Evolutionary conservation across 768 basidiomycete genomes (phyloP).

Genomic region (Xerocomellus amylosporus): DNA sequence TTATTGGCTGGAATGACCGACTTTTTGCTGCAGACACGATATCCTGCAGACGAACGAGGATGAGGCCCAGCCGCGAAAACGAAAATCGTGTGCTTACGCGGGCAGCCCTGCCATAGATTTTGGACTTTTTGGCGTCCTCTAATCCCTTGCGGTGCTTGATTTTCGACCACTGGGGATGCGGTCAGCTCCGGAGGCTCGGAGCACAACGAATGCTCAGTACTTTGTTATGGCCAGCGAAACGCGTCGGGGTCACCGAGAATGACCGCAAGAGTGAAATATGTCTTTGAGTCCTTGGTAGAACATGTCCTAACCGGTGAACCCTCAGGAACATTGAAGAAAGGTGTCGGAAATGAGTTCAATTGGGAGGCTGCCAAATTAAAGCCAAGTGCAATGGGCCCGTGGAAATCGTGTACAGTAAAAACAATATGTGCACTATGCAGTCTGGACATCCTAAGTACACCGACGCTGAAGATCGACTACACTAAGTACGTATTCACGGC

Average conservation of each 20-base stretch:
- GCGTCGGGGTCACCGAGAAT: slow-evolving; percentile 25
- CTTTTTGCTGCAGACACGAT: slow-evolving; percentile 59
- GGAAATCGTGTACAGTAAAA: neutral
- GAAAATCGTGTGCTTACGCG: slow-evolving; percentile 40
- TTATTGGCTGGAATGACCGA: slow-evolving; percentile 29
- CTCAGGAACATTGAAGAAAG: slow-evolving; percentile 10
- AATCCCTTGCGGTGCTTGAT: slow-evolving; percentile 68
- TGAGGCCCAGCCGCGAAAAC: neutral
- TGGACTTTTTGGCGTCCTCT: slow-evolving; percentile 60
- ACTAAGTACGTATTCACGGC: neutral
- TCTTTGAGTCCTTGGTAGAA: slow-evolving; percentile 1
- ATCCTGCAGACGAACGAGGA: slow-evolving; percentile 41
- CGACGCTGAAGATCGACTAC: neutral
- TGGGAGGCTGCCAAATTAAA: neutral
- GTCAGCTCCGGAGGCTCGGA: slow-evolving; percentile 5
- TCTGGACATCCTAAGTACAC: neutral
- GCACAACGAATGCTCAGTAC: slow-evolving; percentile 17
- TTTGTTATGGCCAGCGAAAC: slow-evolving; percentile 42
- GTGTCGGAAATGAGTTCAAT: neutral
- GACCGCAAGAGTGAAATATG: slow-evolving; percentile 13
- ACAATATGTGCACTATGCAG: neutral
- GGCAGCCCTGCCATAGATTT: slow-evolving; percentile 52
- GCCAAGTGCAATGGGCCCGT: neutral
- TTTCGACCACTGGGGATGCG: slow-evolving; percentile 61
- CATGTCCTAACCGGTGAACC: neutral